phyloP scores from a whole-genome alignment of 371 early-diverging fungal species.

The Mortierella sp. region DNA sequence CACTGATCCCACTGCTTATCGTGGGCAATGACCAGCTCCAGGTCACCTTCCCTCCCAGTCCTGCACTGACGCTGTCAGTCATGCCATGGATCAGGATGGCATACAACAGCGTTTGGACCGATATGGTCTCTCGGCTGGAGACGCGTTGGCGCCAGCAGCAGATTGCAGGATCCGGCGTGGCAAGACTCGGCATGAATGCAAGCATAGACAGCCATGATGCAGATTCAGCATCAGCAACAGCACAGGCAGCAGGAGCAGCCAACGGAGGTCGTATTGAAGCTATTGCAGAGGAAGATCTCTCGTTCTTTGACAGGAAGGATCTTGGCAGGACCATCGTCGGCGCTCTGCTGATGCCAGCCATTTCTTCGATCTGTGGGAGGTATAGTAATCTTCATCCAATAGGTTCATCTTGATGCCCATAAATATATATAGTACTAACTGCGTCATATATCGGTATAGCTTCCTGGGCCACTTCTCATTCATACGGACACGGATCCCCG shows the following conservation, averaged over 20 bases:
- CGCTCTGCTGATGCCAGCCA: slow-evolving; percentile 65
- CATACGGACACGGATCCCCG: slow-evolving; percentile 62
- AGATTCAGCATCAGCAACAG: slow-evolving; percentile 32
- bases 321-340: slow-evolving; percentile 64
- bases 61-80: slow-evolving; percentile 63
- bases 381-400: slow-evolving; percentile 50
- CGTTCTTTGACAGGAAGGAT: slow-evolving; percentile 54
- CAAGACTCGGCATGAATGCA: slow-evolving; percentile 50
- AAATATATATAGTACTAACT: too few species aligned
- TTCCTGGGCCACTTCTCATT: slow-evolving; percentile 60
- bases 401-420: too few species aligned
- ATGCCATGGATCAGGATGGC: slow-evolving; percentile 71
- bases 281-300: slow-evolving; percentile 30
- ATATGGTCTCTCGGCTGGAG: slow-evolving; percentile 51
- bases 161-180: slow-evolving; percentile 33
- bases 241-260: slow-evolving; percentile 32
- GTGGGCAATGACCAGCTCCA: slow-evolving; percentile 58
- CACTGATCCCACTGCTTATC: slow-evolving; percentile 61
- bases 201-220: slow-evolving; percentile 27
- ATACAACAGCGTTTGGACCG: slow-evolving; percentile 62
- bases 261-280: not conserved
- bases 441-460: too few species aligned
- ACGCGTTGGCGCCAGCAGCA: slow-evolving; percentile 46
- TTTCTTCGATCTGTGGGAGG: slow-evolving; percentile 61
- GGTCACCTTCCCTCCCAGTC: slow-evolving; percentile 66